Percentiles rank a stretch among this genome's conserved stretches.
Conservation (phyloP, 2,329 filamentous ascomycete species). For the Gliomastix tumulicola region DNA sequence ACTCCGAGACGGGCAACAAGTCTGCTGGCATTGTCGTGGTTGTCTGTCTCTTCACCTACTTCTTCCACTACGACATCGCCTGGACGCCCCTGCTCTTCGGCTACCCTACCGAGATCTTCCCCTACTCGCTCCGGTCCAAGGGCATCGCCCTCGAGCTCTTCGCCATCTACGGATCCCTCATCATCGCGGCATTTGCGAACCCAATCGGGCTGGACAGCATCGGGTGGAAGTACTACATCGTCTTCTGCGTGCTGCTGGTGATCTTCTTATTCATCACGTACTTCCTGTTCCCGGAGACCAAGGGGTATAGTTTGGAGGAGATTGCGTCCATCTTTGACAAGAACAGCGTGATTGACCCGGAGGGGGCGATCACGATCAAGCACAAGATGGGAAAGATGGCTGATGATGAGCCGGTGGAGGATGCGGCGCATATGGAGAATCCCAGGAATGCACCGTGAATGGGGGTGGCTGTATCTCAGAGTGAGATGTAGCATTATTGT, state of each 20-base stretch:
- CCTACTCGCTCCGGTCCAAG: slow-evolving; percentile 25
- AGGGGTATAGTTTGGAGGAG: slow-evolving; percentile 15
- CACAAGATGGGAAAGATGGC: too few species aligned
- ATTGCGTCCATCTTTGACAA: slow-evolving; percentile 15
- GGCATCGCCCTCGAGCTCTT: slow-evolving; percentile 38
- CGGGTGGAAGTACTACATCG: slow-evolving; percentile 11
- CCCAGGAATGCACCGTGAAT: too few species aligned
- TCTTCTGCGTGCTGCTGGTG: slow-evolving; percentile 10
- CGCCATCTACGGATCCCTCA: slow-evolving; percentile 20
- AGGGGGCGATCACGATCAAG: too few species aligned
- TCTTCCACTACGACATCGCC: slow-evolving; percentile 35
- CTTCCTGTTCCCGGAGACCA: slow-evolving; percentile 22
- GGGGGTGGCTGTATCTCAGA: too few species aligned
- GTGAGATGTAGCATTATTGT: too few species aligned
- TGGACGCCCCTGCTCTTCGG: slow-evolving; percentile 38
- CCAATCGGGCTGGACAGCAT: slow-evolving; percentile 13
- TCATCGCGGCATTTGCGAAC: slow-evolving; percentile 27
- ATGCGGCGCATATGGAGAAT: too few species aligned
- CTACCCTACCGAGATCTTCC: slow-evolving; percentile 32
- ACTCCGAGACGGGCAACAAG: slow-evolving; percentile 13
- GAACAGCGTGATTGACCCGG: too few species aligned
- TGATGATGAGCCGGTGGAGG: too few species aligned
- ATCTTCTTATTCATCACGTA: slow-evolving; percentile 12
- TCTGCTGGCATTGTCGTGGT: slow-evolving; percentile 36
- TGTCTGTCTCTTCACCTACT: slow-evolving; percentile 39